phyloP scores from a whole-genome alignment of 2,329 filamentous ascomycete genomes.

The Rugonectria rugulosa region DNA sequence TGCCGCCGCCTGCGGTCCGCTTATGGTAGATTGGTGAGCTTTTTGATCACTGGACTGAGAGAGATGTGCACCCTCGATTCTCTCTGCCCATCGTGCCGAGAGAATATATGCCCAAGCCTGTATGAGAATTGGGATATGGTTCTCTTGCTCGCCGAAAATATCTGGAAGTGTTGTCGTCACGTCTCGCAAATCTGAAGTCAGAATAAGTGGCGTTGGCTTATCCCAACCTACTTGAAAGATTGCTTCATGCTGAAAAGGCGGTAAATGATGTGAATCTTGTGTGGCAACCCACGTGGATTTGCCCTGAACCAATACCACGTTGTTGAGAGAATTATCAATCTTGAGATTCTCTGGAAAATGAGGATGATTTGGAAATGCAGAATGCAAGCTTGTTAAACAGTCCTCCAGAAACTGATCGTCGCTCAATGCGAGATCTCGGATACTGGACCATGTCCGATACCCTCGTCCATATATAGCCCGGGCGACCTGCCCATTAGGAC shows the following conservation, averaged over 20 bases:
- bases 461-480: conserved; percentile 6
- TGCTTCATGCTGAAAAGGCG: conserved; percentile 14
- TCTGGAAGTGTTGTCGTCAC: background rate
- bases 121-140: conserved; percentile 18
- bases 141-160: conserved; percentile 5
- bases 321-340: conserved; percentile 1
- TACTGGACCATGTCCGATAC: conserved; percentile 14
- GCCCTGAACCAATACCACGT: conserved; percentile 6
- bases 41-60: background rate
- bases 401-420: background rate
- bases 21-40: background rate
- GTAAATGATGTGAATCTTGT: background rate
- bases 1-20: background rate
- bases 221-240: conserved; percentile 10
- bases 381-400: conserved; percentile 2
- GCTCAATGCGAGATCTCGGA: background rate
- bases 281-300: conserved; percentile 14
- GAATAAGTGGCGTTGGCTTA: conserved; percentile 2
- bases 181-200: conserved; percentile 5
- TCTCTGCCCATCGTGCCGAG: conserved; percentile 41
- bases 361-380: conserved; percentile 13
- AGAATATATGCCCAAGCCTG: conserved; percentile 40
- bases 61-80: conserved; percentile 35
- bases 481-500: conserved; percentile 6
- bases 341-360: conserved; percentile 9